phyloP scores from a whole-genome alignment of 2,329 filamentous ascomycete species.

The Rhinocladiella mackenziei region DNA sequence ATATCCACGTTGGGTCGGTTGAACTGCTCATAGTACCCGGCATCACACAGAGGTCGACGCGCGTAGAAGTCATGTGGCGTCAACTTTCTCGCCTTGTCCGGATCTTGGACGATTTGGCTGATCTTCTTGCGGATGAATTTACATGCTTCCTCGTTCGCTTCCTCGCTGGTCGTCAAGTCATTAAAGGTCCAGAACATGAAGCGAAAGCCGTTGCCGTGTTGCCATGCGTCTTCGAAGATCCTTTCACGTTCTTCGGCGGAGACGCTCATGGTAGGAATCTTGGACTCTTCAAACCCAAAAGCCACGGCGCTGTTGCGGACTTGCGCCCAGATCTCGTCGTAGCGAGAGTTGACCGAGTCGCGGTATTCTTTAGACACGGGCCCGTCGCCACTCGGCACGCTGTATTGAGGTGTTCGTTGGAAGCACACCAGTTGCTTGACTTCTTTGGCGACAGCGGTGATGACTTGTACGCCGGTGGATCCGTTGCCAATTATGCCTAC shows the following conservation, averaged over 20 bases:
- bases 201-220: slow-evolving; percentile 36
- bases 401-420: slow-evolving; percentile 34
- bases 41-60: slow-evolving; percentile 49
- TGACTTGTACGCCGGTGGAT: slow-evolving; percentile 41
- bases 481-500: slow-evolving; percentile 44
- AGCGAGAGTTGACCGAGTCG: slow-evolving; percentile 33
- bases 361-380: slow-evolving; percentile 13
- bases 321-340: slow-evolving; percentile 34
- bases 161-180: slow-evolving; percentile 36
- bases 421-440: slow-evolving; percentile 34
- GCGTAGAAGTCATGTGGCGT: slow-evolving; percentile 51
- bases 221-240: slow-evolving; percentile 33
- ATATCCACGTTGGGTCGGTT: slow-evolving; percentile 47
- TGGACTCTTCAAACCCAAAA: slow-evolving; percentile 26
- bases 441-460: slow-evolving; percentile 29
- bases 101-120: slow-evolving; percentile 32
- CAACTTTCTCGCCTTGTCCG: slow-evolving; percentile 31
- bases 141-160: slow-evolving; percentile 39
- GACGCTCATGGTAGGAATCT: slow-evolving; percentile 21
- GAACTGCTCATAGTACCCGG: slow-evolving; percentile 50
- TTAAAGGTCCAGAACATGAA: slow-evolving; percentile 39
- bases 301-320: slow-evolving; percentile 30
- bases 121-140: slow-evolving; percentile 39
- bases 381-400: slow-evolving; percentile 15
- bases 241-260: slow-evolving; percentile 22